These are phyloP conservation scores for Eimeria mitis DNA, from an alignment of 169 alveolate genomes.

Conservation along the genomic window DNA sequence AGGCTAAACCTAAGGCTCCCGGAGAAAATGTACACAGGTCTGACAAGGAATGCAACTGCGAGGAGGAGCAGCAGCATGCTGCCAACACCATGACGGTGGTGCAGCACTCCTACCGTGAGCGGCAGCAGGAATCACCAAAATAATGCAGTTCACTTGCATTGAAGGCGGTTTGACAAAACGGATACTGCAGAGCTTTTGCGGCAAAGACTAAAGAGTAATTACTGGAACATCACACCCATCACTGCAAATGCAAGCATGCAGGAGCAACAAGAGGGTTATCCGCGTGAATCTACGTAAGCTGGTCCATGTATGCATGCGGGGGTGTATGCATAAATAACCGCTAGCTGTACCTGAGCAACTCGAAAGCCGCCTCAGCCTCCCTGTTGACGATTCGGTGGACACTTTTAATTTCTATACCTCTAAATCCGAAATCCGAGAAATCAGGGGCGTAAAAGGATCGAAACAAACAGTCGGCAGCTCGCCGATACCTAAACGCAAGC, in stretches of 20 bases:
- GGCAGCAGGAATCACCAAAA: neutral
- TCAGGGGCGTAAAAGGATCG: slow-evolving; percentile 14
- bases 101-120: neutral
- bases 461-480: slow-evolving; percentile 20
- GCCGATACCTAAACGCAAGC: slow-evolving; percentile 35
- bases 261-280: neutral
- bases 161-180: neutral
- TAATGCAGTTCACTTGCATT: neutral
- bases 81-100: neutral
- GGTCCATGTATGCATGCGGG: neutral
- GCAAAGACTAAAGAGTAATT: neutral
- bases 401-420: slow-evolving; percentile 19
- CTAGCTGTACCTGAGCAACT: slow-evolving; percentile 31
- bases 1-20: neutral
- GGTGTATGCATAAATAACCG: neutral
- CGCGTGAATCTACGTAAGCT: neutral
- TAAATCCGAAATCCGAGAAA: slow-evolving; percentile 45
- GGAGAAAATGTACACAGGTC: neutral
- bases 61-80: neutral
- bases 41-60: neutral
- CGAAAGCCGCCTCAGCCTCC: slow-evolving; percentile 66
- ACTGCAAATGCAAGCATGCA: neutral
- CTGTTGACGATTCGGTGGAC: slow-evolving; percentile 56
- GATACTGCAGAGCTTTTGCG: neutral
- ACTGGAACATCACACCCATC: neutral